These are phyloP conservation scores for Phytophthora brassicae DNA, from an alignment of 352 stramenopile species.

Conservation along the genomic window DNA sequence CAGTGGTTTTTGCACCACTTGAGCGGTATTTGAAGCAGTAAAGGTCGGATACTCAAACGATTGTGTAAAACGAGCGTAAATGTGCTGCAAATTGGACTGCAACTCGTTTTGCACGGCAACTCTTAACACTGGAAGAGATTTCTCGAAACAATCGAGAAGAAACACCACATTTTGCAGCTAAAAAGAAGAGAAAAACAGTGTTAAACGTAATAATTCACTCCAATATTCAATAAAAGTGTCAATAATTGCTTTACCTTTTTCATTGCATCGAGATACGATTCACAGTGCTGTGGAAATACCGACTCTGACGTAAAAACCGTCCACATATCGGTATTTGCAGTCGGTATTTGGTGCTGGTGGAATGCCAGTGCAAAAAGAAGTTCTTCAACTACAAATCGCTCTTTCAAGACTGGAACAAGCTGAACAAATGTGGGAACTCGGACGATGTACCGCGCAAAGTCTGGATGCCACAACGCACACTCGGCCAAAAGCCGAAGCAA, in stretches of 20 bases:
- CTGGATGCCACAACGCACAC: slow-evolving; percentile 51
- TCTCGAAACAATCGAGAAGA: slow-evolving; percentile 38
- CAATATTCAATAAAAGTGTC: too few relatives aligned
- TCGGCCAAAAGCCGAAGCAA: slow-evolving; percentile 53
- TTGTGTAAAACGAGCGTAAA: slow-evolving; percentile 30
- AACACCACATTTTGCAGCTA: slow-evolving; percentile 44
- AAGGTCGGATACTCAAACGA: slow-evolving; percentile 42
- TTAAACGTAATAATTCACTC: slow-evolving; percentile 2
- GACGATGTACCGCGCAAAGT: slow-evolving; percentile 41
- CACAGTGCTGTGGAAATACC: slow-evolving; percentile 34
- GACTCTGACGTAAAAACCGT: slow-evolving; percentile 25
- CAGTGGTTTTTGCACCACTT: slow-evolving; percentile 15
- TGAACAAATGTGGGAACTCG: slow-evolving; percentile 44
- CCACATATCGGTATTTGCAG: slow-evolving; percentile 27
- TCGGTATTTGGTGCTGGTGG: slow-evolving; percentile 36
- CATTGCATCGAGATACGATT: slow-evolving; percentile 39
- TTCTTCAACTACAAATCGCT: slow-evolving; percentile 36
- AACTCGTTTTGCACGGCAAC: slow-evolving; percentile 27
- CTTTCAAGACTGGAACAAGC: slow-evolving; percentile 30
- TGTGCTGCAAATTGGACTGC: slow-evolving; percentile 29
- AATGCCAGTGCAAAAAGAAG: slow-evolving; percentile 43
- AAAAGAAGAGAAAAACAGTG: background rate
- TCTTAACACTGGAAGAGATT: slow-evolving; percentile 21
- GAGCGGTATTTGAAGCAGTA: slow-evolving; percentile 6
- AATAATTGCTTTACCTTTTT: slow-evolving; percentile 34